phyloP scores from a whole-genome alignment of 805 yeast species.

The Metschnikowia corniflorae region DNA sequence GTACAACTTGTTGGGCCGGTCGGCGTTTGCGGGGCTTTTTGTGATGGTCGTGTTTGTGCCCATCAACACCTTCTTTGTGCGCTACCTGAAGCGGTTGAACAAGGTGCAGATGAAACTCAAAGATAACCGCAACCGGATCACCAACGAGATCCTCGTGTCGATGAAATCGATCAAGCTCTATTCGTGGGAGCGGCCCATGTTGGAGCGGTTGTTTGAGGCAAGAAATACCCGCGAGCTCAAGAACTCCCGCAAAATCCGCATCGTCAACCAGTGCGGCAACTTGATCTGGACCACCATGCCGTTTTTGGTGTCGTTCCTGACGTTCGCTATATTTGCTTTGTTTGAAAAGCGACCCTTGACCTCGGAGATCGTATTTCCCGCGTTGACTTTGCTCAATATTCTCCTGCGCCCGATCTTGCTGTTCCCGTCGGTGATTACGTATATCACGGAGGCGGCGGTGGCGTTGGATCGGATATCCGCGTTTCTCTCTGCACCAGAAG shows the following conservation, averaged over 20 bases:
- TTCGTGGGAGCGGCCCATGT: conserved; percentile 28
- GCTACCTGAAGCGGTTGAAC: conserved; percentile 13
- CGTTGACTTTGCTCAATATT: conserved; percentile 56
- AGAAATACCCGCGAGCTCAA: conserved; percentile 22
- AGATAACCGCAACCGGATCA: conserved; percentile 21
- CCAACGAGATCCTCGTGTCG: conserved; percentile 22
- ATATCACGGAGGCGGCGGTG: conserved; percentile 56
- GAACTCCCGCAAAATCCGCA: conserved; percentile 19
- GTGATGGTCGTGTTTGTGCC: conserved; percentile 20
- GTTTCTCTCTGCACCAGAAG: conserved; percentile 36
- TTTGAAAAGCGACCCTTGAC: conserved; percentile 49
- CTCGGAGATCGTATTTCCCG: conserved; percentile 68
- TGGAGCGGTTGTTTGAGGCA: conserved; percentile 17
- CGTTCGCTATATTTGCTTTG: conserved; percentile 53
- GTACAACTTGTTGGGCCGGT: conserved; percentile 22
- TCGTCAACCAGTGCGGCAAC: conserved; percentile 38
- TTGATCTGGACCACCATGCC: conserved; percentile 67
- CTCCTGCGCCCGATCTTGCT: conserved; percentile 56
- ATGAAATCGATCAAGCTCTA: conserved; percentile 27
- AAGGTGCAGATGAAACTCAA: conserved; percentile 18
- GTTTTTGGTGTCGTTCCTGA: conserved; percentile 57
- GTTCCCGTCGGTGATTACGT: conserved; percentile 55
- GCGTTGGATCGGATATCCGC: conserved; percentile 51
- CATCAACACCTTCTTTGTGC: conserved; percentile 18
- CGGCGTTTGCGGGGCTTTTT: conserved; percentile 21